Percentiles rank a stretch among this genome's conserved stretches.
These are phyloP conservation scores for Candolleomyces aberdarensis DNA, from an alignment of 768 basidiomycete genomes.

Conservation along the genomic window DNA sequence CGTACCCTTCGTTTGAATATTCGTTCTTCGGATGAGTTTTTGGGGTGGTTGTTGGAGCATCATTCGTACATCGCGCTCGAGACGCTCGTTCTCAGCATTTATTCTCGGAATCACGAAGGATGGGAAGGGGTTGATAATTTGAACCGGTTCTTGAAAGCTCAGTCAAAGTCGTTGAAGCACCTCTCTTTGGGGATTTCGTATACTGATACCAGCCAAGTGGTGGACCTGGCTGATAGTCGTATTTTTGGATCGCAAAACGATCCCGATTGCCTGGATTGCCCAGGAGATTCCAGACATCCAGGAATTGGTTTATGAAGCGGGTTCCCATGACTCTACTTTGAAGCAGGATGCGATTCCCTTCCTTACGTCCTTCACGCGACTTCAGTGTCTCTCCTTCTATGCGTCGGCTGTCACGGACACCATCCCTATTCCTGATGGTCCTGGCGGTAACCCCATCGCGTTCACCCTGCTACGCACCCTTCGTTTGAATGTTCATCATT, in stretches of 20 bases:
- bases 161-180: not conserved
- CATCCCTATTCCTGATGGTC: no score
- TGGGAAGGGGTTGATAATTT: not conserved
- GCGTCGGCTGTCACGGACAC: no score
- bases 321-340: not conserved
- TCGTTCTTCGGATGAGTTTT: not conserved
- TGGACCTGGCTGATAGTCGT: not conserved
- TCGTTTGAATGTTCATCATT: not conserved
- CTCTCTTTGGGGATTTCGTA: not conserved
- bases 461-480: not conserved
- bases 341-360: not conserved
- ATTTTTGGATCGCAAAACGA: not conserved
- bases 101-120: not conserved
- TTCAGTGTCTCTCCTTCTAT: no score
- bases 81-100: not conserved
- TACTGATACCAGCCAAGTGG: not conserved
- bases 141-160: not conserved
- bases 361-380: not conserved
- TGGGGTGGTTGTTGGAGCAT: not conserved
- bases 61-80: not conserved
- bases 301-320: not conserved
- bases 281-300: not conserved
- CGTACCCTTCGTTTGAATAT: not conserved
- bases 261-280: not conserved
- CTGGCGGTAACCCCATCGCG: not conserved